Conservation (phyloP, 768 basidiomycete genomes). For the Royoungia palumana region DNA sequence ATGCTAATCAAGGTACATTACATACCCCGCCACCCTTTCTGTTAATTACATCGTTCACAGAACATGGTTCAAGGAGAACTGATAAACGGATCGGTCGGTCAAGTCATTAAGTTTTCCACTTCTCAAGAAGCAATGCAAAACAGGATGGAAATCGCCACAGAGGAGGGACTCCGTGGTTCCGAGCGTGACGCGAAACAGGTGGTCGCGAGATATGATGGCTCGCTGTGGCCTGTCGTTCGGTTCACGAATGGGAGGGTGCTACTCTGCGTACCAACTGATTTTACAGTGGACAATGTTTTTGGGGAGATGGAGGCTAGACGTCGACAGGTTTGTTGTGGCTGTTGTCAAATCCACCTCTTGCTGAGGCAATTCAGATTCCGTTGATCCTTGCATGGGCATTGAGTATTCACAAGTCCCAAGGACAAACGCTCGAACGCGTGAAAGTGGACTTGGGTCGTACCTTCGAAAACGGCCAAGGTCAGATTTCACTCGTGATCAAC, state of each 20-base stretch:
- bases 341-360: background rate
- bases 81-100: constrained; percentile 70
- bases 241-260: constrained; percentile 49
- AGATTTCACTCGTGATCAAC: background rate
- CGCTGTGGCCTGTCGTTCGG: constrained; percentile 58
- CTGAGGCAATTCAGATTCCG: constrained; percentile 41
- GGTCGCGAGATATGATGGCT: constrained; percentile 20
- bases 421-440: constrained; percentile 83
- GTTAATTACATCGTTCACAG: constrained; percentile 31
- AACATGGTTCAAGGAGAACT: constrained; percentile 65
- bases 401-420: constrained; percentile 87
- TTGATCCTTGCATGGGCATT: constrained; percentile 83
- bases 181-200: constrained; percentile 20
- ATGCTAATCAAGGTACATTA: constrained; percentile 69
- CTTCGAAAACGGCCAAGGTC: constrained; percentile 82
- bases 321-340: constrained; percentile 43
- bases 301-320: constrained; percentile 60
- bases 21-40: background rate
- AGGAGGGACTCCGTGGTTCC: constrained; percentile 32
- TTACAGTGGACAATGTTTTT: constrained; percentile 58
- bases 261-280: constrained; percentile 54
- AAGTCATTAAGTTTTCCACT: constrained; percentile 46
- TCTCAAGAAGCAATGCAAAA: constrained; percentile 40
- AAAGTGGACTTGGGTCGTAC: constrained; percentile 71
- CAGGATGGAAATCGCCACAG: constrained; percentile 36